phyloP scores from a whole-genome alignment of 768 basidiomycete genomes.

The Antrodiella citrinella region DNA sequence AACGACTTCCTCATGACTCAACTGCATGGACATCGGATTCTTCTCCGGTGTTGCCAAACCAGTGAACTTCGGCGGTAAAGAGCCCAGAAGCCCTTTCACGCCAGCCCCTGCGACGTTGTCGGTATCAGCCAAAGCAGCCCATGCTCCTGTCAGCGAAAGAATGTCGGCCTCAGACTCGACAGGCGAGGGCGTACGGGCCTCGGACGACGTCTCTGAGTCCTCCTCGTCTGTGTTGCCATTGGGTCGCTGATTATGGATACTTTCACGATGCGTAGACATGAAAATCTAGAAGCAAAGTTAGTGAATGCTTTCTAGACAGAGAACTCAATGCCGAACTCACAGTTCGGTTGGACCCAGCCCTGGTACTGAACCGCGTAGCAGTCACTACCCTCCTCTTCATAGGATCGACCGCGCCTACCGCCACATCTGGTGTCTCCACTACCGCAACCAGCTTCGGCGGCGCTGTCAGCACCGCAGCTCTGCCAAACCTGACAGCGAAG shows the following conservation, averaged over 20 bases:
- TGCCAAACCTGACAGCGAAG: slow-evolving; percentile 48
- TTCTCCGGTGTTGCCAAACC: slow-evolving; percentile 84
- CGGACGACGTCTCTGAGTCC: slow-evolving; percentile 11
- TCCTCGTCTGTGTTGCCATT: slow-evolving; percentile 17
- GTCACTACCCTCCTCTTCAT: slow-evolving; percentile 78
- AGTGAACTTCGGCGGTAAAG: slow-evolving; percentile 58
- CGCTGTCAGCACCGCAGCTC: slow-evolving; percentile 70
- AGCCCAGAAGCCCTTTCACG: slow-evolving; percentile 53
- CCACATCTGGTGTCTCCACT: slow-evolving; percentile 83
- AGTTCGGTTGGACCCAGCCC: slow-evolving; percentile 74
- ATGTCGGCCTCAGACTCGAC: slow-evolving; percentile 64
- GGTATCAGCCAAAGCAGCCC: slow-evolving; percentile 56
- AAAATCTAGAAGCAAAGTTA: slow-evolving; percentile 46
- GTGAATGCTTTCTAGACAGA: neutral
- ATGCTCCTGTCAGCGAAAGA: slow-evolving; percentile 63
- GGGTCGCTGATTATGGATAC: slow-evolving; percentile 21
- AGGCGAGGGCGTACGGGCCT: slow-evolving; percentile 18
- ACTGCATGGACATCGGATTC: slow-evolving; percentile 92
- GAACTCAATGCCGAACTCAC: no score
- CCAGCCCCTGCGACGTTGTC: slow-evolving; percentile 25
- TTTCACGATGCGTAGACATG: slow-evolving; percentile 74
- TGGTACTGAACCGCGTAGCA: slow-evolving; percentile 79
- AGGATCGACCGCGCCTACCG: slow-evolving; percentile 83
- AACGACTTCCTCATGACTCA: slow-evolving; percentile 87
- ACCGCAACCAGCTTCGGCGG: slow-evolving; percentile 79